A percentile compares a stretch with the other conserved stretches of the same genome.
Conservation (phyloP, 2,329 filamentous ascomycete genomes). For the Fusarium veterinarium region DNA sequence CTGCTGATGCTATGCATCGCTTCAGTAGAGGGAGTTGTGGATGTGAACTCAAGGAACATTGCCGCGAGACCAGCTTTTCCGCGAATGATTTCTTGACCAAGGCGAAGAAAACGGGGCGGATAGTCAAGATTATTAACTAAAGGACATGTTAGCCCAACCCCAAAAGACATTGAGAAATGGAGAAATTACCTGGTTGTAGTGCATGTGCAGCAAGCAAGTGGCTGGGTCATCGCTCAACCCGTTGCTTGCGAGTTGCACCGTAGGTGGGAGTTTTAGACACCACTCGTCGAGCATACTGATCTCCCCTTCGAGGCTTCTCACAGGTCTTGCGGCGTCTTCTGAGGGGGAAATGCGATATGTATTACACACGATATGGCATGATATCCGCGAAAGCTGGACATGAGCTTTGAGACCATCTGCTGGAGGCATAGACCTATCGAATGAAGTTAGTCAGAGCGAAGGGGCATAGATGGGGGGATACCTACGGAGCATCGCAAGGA, state of each 20-base stretch:
- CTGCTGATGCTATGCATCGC: conserved; percentile 57
- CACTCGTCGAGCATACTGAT: conserved; percentile 57
- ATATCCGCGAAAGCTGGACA: conserved; percentile 60
- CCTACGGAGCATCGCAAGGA: conserved; percentile 57
- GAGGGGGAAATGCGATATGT: conserved; percentile 56
- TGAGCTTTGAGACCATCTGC: conserved; percentile 59
- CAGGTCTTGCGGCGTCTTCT: conserved; percentile 40
- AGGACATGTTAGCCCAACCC: not conserved
- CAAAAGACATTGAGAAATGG: not conserved
- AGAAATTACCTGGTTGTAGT: conserved; percentile 54
- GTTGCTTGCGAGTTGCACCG: conserved; percentile 52
- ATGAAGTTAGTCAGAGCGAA: not conserved
- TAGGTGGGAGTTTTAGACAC: conserved; percentile 52
- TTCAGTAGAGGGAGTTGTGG: conserved; percentile 48
- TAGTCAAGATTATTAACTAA: conserved; percentile 59
- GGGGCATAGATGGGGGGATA: not conserved
- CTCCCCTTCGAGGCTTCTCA: conserved; percentile 53
- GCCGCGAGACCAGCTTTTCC: conserved; percentile 51
- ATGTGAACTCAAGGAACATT: conserved; percentile 38
- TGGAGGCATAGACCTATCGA: conserved; percentile 55
- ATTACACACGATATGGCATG: conserved; percentile 60
- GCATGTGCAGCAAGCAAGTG: conserved; percentile 60
- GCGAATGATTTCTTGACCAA: conserved; percentile 60
- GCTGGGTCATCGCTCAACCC: conserved; percentile 55
- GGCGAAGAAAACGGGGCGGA: conserved; percentile 60